phyloP scores from a whole-genome alignment of 768 basidiomycete species.

The Boletales sp. region DNA sequence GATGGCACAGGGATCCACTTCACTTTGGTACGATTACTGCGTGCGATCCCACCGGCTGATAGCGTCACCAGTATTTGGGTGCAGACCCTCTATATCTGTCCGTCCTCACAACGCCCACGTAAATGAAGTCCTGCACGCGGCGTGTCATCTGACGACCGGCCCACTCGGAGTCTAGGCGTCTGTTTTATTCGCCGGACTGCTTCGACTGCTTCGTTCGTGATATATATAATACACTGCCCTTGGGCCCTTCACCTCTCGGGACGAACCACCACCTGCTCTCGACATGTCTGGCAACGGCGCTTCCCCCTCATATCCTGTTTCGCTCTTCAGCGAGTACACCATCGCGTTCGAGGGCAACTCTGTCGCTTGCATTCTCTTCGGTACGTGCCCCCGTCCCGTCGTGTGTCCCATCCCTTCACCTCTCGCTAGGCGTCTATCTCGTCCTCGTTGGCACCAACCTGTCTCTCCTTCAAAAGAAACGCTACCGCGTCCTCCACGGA shows the following conservation, averaged over 20 bases:
- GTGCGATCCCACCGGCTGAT: constrained; percentile 3
- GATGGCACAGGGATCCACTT: too few relatives aligned
- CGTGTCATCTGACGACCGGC: too few relatives aligned
- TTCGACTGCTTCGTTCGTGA: too few relatives aligned
- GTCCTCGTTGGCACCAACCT: constrained; percentile 11
- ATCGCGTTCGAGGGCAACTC: constrained; percentile 21
- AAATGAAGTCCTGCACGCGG: too few relatives aligned
- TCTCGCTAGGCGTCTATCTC: constrained; percentile 12
- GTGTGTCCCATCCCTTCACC: neutral
- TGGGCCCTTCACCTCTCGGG: neutral
- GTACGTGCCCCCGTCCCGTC: neutral
- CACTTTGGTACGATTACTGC: neutral
- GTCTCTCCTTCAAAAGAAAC: constrained; percentile 11
- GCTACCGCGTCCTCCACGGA: constrained; percentile 12
- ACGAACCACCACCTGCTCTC: neutral
- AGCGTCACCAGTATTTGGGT: neutral
- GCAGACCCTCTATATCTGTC: too few relatives aligned
- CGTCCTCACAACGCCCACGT: too few relatives aligned
- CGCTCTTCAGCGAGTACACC: constrained; percentile 15
- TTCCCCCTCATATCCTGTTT: constrained; percentile 6
- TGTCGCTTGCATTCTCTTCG: constrained; percentile 19
- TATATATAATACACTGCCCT: neutral
- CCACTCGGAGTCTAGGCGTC: too few relatives aligned
- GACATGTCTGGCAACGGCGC: constrained; percentile 14
- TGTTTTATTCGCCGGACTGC: too few relatives aligned